These are phyloP conservation scores for Dipodascus geniculatus DNA, from an alignment of 805 yeast genomes.

Conservation along the genomic window DNA sequence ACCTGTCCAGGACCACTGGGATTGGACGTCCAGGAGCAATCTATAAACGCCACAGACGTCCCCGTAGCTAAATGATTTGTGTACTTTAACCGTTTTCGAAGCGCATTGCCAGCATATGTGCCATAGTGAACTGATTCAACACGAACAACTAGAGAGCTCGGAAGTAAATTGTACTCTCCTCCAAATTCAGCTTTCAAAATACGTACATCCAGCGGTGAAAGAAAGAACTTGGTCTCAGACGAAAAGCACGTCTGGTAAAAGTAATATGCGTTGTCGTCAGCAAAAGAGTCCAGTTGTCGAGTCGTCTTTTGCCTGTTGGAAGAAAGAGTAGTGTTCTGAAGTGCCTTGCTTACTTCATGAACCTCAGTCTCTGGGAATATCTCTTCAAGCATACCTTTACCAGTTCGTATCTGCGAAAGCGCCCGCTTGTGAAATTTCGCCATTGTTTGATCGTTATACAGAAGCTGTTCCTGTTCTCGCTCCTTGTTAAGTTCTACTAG, in stretches of 20 bases:
- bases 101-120: constrained; percentile 47
- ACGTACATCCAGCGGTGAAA: constrained; percentile 71
- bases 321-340: constrained; percentile 6
- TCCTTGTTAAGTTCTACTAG: constrained; percentile 39
- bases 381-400: not conserved
- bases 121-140: constrained; percentile 66
- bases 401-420: not conserved
- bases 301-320: not conserved
- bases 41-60: constrained; percentile 71
- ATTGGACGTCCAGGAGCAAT: constrained; percentile 63
- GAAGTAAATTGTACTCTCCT: constrained; percentile 53
- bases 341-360: no score
- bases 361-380: constrained; percentile 5
- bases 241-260: constrained; percentile 73
- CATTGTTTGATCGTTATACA: constrained; percentile 6
- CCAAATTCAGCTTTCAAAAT: constrained; percentile 48
- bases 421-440: constrained; percentile 10
- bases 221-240: constrained; percentile 50
- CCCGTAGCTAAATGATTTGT: constrained; percentile 77
- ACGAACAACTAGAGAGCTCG: constrained; percentile 46
- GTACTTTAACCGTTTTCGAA: constrained; percentile 55
- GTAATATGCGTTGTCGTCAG: constrained; percentile 41
- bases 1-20: not conserved
- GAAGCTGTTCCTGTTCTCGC: constrained; percentile 36
- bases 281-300: constrained; percentile 11